Conservation (phyloP, 257 asterid genomes). For the Solanum gandarillasii region DNA sequence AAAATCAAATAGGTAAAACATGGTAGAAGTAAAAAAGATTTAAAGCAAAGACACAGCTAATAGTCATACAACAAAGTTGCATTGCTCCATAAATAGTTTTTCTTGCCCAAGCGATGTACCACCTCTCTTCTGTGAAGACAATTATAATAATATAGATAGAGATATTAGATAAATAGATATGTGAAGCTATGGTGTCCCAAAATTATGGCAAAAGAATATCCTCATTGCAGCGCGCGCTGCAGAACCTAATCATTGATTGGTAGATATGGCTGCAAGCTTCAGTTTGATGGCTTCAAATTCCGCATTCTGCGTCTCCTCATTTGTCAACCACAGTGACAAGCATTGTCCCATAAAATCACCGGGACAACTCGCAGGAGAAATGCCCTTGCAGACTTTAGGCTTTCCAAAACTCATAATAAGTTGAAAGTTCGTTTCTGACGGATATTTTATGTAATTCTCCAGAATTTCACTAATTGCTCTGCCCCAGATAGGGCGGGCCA, state of each 20-base stretch:
- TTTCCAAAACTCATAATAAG: slow-evolving; percentile 42
- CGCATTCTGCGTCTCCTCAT: slow-evolving; percentile 45
- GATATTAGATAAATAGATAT: not conserved
- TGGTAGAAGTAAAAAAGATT: not conserved
- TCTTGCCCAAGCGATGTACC: not conserved
- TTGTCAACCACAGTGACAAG: slow-evolving; percentile 49
- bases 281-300: slow-evolving; percentile 47
- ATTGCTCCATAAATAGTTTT: not conserved
- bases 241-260: not conserved
- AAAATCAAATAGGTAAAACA: not conserved
- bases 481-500: slow-evolving; percentile 86
- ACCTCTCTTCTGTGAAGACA: not conserved
- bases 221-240: not conserved
- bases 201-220: not conserved
- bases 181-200: not conserved
- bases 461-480: slow-evolving; percentile 51
- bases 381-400: slow-evolving; percentile 14
- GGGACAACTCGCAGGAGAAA: slow-evolving; percentile 9
- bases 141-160: not conserved
- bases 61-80: not conserved
- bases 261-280: slow-evolving; percentile 29
- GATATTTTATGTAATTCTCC: slow-evolving; percentile 44
- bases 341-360: slow-evolving; percentile 53
- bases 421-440: slow-evolving; percentile 48
- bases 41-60: not conserved